Base-by-base conservation (phyloP, 345 rosid genomes). In the Turnera subulata region DNA sequence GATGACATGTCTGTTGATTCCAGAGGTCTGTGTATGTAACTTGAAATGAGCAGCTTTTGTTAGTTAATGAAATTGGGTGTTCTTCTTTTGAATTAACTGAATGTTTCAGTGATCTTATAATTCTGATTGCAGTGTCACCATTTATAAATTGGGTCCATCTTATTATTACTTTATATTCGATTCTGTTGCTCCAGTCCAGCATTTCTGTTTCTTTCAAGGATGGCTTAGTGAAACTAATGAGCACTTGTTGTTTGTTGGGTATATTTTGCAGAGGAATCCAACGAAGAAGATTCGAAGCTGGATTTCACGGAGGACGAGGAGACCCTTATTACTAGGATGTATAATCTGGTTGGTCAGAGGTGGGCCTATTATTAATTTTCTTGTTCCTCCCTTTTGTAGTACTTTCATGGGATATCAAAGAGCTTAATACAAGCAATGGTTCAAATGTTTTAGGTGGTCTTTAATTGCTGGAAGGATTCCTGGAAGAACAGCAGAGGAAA, bases 391-490 rank as follows among this genome's bases (percentile, higher is more conserved):
- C 18, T 37, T 42, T 44, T 17, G 1, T 43, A 17, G 7, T n/a
- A n/a, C n/a, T n/a, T n/a, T n/a, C n/a, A n/a, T n/a, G n/a, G n/a
- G n/a, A n/a, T n/a, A n/a, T n/a, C n/a, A n/a, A n/a, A n/a, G 11
- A 32, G 5, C 11, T 50, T 7, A 37, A 16, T 2, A 11, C 16
- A 18, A 29, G 15, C n/a, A n/a, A n/a, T 15, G 35, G 35, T 29
- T 29, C 35, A 29, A 4, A 4, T 29, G 35, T 11, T 12, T n/a
- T 46, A 80, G 85, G 72, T 80, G 85, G 85, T 58, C 74, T 63
- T 54, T 78, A 52, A 81, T 81, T 56, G 82, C 80, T 11, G 82
- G 82, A 57, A 78, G 85, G 62, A 81, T 81, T 54, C 83, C 81
- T 6, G 86, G 81, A 61, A 78, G 83, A 69, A 65, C 79, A 53